Conservation (phyloP, 176 grass and related monocot species). For the Chloris gayana region DNA sequence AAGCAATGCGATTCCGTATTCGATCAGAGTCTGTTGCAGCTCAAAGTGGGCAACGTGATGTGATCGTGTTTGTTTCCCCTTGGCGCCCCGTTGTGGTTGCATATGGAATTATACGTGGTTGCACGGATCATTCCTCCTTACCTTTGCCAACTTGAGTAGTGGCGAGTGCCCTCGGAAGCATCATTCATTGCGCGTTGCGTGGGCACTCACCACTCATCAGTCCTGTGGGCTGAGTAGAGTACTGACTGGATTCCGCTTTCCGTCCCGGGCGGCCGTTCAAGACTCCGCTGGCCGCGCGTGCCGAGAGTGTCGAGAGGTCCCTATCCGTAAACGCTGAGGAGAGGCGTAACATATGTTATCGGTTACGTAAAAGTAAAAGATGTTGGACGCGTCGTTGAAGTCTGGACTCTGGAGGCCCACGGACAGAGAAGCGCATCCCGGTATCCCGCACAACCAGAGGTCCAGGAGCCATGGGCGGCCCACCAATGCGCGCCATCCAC, state of each 20-base stretch:
- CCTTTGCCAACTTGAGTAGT: background rate
- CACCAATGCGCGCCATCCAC: constrained; percentile 49
- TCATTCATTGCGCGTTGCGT: too few species aligned
- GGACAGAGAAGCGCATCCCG: background rate
- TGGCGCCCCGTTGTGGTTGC: background rate
- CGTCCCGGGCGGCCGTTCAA: background rate
- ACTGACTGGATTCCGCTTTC: background rate
- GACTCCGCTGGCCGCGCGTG: background rate
- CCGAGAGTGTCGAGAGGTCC: background rate
- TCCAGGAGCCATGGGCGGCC: constrained; percentile 28
- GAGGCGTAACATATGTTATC: background rate
- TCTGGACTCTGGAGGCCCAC: constrained; percentile 17
- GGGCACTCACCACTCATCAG: background rate
- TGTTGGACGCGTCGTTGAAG: background rate
- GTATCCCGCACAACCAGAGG: background rate
- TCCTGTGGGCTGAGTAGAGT: background rate
- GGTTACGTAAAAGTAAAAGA: background rate
- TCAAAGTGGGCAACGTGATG: background rate
- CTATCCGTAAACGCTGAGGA: background rate
- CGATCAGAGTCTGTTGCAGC: background rate
- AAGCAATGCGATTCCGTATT: background rate
- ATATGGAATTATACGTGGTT: constrained; percentile 15
- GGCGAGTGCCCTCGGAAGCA: too few species aligned
- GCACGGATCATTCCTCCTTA: background rate
- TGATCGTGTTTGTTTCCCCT: background rate